Evolutionary conservation across 2,329 filamentous ascomycete genomes (phyloP).

Genomic region (Colletotrichum musicola): DNA sequence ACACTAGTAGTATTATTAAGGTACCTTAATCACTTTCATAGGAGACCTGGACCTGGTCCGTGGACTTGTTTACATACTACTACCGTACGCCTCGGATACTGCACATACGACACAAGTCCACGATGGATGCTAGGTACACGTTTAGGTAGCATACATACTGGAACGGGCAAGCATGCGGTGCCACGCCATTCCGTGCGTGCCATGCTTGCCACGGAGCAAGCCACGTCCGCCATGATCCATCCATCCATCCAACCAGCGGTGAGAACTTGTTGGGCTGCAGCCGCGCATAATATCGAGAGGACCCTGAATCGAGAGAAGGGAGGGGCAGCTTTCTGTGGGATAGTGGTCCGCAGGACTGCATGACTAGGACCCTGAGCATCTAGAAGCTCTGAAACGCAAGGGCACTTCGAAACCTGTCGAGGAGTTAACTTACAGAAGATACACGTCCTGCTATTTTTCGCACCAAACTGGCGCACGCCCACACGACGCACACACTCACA

Average conservation of each 20-base stretch:
- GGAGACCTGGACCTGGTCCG: conserved; percentile 23
- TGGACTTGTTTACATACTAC: conserved; percentile 7
- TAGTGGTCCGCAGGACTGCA: conserved; percentile 17
- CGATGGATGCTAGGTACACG: too few relatives aligned
- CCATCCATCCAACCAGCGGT: conserved; percentile 27
- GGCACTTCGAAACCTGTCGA: conserved; percentile 30
- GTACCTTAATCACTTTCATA: conserved; percentile 18
- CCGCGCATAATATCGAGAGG: conserved; percentile 25
- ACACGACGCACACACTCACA: not conserved
- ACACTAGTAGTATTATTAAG: too few relatives aligned
- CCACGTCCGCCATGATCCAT: not conserved
- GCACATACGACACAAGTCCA: too few relatives aligned
- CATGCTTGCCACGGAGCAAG: not conserved
- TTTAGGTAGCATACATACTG: too few relatives aligned
- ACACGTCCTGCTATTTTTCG: conserved; percentile 1
- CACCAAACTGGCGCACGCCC: not conserved
- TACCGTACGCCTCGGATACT: too few relatives aligned
- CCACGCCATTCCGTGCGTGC: conserved; percentile 13
- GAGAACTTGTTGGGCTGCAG: conserved; percentile 4
- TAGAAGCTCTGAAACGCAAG: conserved; percentile 32
- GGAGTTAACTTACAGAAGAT: not conserved
- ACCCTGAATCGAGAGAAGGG: conserved; percentile 30
- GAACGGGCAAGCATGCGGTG: too few relatives aligned
- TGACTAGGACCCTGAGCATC: conserved; percentile 38
- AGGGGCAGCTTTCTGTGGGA: not conserved